These are phyloP conservation scores for Bothriochloa decipiens DNA, from an alignment of 176 grass and related monocot genomes.

Conservation along the genomic window DNA sequence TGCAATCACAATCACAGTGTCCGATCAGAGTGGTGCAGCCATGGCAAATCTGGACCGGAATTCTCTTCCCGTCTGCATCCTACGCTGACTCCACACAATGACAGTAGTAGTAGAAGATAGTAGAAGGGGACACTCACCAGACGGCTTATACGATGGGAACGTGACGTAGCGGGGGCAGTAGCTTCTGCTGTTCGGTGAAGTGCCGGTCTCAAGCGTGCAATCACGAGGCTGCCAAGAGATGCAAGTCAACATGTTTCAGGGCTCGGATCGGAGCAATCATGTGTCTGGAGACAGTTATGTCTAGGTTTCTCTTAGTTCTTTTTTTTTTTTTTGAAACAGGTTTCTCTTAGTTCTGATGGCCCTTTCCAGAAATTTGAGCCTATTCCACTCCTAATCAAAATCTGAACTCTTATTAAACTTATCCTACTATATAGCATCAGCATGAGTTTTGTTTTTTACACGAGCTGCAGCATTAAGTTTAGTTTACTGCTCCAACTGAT, in stretches of 20 bases:
- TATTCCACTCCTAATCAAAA: not conserved
- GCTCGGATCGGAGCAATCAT: not conserved
- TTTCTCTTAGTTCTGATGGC: too few species aligned
- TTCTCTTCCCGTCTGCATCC: not conserved
- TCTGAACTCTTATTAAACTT: not conserved
- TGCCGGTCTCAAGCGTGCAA: constrained; percentile 34
- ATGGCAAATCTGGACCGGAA: not conserved
- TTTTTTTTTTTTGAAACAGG: too few species aligned
- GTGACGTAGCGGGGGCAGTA: constrained; percentile 52
- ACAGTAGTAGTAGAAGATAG: not conserved
- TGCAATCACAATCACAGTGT: constrained; percentile 20
- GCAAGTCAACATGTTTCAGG: not conserved
- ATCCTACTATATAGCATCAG: not conserved
- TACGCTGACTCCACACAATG: not conserved
- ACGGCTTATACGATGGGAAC: constrained; percentile 50
- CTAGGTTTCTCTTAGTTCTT: not conserved
- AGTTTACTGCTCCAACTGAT: not conserved
- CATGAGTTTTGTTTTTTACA: not conserved
- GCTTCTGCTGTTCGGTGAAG: constrained; percentile 19
- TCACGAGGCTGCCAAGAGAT: constrained; percentile 45
- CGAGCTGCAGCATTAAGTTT: not conserved
- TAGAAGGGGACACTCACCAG: not conserved
- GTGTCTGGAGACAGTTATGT: not conserved
- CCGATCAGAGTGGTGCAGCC: not conserved
- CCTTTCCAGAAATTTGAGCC: too few species aligned